phyloP scores from a whole-genome alignment of 2,329 filamentous ascomycete genomes.

The Elsinoe australis region DNA sequence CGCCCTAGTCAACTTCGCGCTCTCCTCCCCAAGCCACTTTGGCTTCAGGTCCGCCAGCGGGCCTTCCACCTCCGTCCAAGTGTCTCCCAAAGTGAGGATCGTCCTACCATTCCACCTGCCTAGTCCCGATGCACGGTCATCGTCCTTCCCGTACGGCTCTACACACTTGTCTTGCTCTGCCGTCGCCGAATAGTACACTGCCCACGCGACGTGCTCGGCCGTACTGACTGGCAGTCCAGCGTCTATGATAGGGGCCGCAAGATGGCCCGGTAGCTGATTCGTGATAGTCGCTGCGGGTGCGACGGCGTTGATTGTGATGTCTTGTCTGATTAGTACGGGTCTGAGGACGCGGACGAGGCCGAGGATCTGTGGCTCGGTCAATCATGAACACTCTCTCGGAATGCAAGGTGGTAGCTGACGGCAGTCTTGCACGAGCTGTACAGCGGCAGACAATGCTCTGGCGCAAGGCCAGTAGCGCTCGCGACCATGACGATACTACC shows the following conservation, averaged over 20 bases:
- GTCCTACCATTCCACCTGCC: constrained; percentile 32
- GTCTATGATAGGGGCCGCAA: constrained; percentile 29
- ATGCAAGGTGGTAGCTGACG: too few species aligned
- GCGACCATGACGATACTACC: constrained; percentile 36
- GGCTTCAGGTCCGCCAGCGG: constrained; percentile 19
- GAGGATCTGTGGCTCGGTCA: too few species aligned
- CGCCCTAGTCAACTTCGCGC: constrained; percentile 24
- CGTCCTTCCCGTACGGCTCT: constrained; percentile 34
- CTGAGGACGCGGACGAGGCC: constrained; percentile 32
- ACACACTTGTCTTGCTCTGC: constrained; percentile 30
- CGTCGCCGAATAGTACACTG: constrained; percentile 34
- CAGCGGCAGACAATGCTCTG: constrained; percentile 34
- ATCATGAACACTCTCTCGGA: too few species aligned
- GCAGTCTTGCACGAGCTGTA: constrained; percentile 26
- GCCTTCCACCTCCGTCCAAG: constrained; percentile 34
- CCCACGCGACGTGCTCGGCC: constrained; percentile 31
- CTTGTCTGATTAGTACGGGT: constrained; percentile 23
- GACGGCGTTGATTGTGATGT: constrained; percentile 36
- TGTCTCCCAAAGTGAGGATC: constrained; percentile 33
- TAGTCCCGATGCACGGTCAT: constrained; percentile 16
- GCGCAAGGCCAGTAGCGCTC: constrained; percentile 33
- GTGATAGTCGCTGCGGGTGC: constrained; percentile 34
- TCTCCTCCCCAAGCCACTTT: constrained; percentile 32
- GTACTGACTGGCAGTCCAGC: constrained; percentile 31
- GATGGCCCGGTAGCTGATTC: constrained; percentile 27